A percentile compares a stretch with the other conserved stretches of the same genome.
Evolutionary conservation across 495 filamentous ascomycete genomes (phyloP).

Genomic region (Penicillium atrosanguineum): DNA sequence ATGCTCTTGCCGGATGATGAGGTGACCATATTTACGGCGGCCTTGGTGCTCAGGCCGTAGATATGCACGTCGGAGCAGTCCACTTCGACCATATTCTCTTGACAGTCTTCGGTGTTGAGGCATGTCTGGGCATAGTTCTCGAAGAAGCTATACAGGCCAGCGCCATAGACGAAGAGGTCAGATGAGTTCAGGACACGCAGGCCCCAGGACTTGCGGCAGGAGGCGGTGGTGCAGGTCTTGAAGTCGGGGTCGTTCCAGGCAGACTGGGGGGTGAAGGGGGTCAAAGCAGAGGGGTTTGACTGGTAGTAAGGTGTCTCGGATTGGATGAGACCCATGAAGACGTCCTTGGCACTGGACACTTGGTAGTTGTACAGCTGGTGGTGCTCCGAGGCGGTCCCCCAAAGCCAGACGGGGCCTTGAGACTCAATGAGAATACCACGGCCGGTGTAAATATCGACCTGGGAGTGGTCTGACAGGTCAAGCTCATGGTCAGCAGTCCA

Average conservation of each 20-base stretch:
- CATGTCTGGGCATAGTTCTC: constrained; percentile 83
- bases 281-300: constrained; percentile 72
- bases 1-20: constrained; percentile 43
- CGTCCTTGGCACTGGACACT: constrained; percentile 71
- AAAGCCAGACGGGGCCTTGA: constrained; percentile 57
- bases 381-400: constrained; percentile 83
- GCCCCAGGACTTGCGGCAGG: constrained; percentile 82
- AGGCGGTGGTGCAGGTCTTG: constrained; percentile 53
- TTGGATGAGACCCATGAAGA: constrained; percentile 86
- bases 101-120: constrained; percentile 71
- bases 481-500: constrained; percentile 96
- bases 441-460: constrained; percentile 90
- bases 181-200: constrained; percentile 70
- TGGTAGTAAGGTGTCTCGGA: constrained; percentile 93
- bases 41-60: constrained; percentile 84
- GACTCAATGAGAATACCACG: constrained; percentile 79
- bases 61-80: constrained; percentile 70
- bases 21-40: constrained; percentile 80
- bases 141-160: constrained; percentile 84
- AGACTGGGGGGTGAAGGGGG: constrained; percentile 61
- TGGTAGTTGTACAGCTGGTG: constrained; percentile 89
- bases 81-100: constrained; percentile 82
- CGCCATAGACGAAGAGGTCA: constrained; percentile 71
- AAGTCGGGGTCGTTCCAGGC: constrained; percentile 77
- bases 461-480: constrained; percentile 69